A percentile compares a stretch with the other conserved stretches of the same genome.
phyloP scores from a whole-genome alignment of 176 grass and related monocot genomes.

The Lolium perenne region DNA sequence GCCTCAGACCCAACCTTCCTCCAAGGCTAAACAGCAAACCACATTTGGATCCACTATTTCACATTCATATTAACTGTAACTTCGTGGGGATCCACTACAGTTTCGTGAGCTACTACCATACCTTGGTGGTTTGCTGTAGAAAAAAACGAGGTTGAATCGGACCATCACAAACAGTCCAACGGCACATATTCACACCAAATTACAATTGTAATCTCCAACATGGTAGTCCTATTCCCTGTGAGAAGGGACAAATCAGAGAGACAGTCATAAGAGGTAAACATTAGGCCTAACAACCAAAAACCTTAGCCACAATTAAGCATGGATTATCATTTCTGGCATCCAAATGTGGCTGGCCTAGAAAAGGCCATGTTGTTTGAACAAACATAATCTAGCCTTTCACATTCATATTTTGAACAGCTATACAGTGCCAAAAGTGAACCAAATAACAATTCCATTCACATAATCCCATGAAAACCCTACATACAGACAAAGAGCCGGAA shows the following conservation, averaged over 20 bases:
- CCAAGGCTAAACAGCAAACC: not conserved
- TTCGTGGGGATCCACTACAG: conserved; percentile 11
- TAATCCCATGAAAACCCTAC: not conserved
- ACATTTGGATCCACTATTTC: too few species aligned
- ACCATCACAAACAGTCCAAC: not conserved
- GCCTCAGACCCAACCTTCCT: not conserved
- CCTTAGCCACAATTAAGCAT: conserved; percentile 12
- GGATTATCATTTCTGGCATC: conserved; percentile 19
- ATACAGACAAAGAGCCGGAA: not conserved
- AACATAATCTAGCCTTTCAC: conserved; percentile 20
- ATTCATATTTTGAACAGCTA: conserved; percentile 3
- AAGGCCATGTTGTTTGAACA: conserved; percentile 18
- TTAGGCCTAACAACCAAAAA: conserved; percentile 17
- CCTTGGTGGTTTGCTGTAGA: not conserved
- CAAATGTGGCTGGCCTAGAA: conserved; percentile 4
- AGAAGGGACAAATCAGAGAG: not conserved
- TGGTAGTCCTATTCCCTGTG: conserved; percentile 23
- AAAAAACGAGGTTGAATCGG: conserved; percentile 1
- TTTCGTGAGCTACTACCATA: conserved; percentile 14
- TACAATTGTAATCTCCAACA: not conserved
- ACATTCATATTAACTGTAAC: not conserved
- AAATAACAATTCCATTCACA: not conserved
- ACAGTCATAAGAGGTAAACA: conserved; percentile 29
- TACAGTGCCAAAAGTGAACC: conserved; percentile 23
- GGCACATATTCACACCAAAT: not conserved